Evolutionary conservation across 768 basidiomycete species (phyloP).

Genomic region (Nevesoporus exiguus): DNA sequence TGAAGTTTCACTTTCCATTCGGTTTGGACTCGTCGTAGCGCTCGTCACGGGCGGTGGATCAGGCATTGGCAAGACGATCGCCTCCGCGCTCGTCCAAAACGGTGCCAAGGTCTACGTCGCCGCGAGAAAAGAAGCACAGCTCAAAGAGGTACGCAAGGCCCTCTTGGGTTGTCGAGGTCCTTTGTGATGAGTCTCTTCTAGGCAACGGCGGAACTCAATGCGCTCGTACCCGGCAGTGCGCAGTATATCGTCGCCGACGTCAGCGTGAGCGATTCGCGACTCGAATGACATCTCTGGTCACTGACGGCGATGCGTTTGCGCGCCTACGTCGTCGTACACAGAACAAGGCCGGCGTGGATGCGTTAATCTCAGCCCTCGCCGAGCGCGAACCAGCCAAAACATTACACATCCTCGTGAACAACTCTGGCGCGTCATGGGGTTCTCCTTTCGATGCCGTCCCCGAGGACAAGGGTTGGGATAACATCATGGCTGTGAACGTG

Average conservation of each 20-base stretch:
- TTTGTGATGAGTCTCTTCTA: slow-evolving; percentile 16
- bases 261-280: slow-evolving; percentile 44
- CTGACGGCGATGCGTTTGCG: background rate
- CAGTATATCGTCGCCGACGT: slow-evolving; percentile 76
- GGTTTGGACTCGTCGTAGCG: slow-evolving; percentile 37
- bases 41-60: slow-evolving; percentile 82
- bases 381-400: slow-evolving; percentile 55
- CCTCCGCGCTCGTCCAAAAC: slow-evolving; percentile 76
- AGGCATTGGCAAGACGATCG: slow-evolving; percentile 84
- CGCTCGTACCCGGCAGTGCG: slow-evolving; percentile 55
- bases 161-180: slow-evolving; percentile 33
- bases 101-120: slow-evolving; percentile 91
- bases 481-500: slow-evolving; percentile 78
- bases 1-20: background rate
- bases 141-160: slow-evolving; percentile 57
- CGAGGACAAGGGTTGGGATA: slow-evolving; percentile 84
- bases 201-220: slow-evolving; percentile 59
- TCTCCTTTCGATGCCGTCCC: slow-evolving; percentile 66
- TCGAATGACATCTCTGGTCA: background rate
- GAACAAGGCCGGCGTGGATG: slow-evolving; percentile 78
- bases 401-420: slow-evolving; percentile 81
- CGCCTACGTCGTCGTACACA: slow-evolving; percentile 23
- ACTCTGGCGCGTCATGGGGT: slow-evolving; percentile 80
- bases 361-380: slow-evolving; percentile 63
- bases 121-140: slow-evolving; percentile 72